These are phyloP conservation scores for Takakia lepidozioides DNA, from an alignment of 225 moss, liverwort and hornwort species.

Conservation along the genomic window DNA sequence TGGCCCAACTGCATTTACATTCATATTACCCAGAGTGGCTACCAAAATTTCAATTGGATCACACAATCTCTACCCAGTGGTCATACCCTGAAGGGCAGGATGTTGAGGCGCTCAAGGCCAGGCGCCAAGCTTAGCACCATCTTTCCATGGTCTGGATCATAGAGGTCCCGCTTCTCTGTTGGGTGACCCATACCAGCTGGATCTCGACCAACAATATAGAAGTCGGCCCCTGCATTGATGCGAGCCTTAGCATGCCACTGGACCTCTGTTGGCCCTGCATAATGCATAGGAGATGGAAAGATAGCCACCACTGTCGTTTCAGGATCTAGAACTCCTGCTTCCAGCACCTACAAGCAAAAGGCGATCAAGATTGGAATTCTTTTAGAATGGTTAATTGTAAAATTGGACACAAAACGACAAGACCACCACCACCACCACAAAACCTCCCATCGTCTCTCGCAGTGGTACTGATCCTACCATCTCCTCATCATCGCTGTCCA, in stretches of 20 bases:
- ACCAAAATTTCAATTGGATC: too few species aligned
- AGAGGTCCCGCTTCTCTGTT: slow-evolving; percentile 69
- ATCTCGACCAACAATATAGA: slow-evolving; percentile 90
- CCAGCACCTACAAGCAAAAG: slow-evolving; percentile 40
- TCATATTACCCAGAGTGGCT: too few species aligned
- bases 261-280: slow-evolving; percentile 90
- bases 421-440: too few species aligned
- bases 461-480: too few species aligned
- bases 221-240: slow-evolving; percentile 87
- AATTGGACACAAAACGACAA: too few species aligned
- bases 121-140: slow-evolving; percentile 90
- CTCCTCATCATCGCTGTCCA: too few species aligned
- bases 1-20: too few species aligned
- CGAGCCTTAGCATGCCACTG: slow-evolving; percentile 99
- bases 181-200: slow-evolving; percentile 97
- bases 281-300: slow-evolving; percentile 91
- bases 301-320: slow-evolving; percentile 82
- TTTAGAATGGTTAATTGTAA: too few species aligned
- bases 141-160: slow-evolving; percentile 85
- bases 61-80: too few species aligned
- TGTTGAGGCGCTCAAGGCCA: slow-evolving; percentile 76
- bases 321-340: slow-evolving; percentile 73
- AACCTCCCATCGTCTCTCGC: too few species aligned
- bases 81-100: slow-evolving; percentile 90
- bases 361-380: too few species aligned